These are phyloP conservation scores for Apiotrichum siamense DNA, from an alignment of 1,284 basidiomycete species.

Conservation along the genomic window DNA sequence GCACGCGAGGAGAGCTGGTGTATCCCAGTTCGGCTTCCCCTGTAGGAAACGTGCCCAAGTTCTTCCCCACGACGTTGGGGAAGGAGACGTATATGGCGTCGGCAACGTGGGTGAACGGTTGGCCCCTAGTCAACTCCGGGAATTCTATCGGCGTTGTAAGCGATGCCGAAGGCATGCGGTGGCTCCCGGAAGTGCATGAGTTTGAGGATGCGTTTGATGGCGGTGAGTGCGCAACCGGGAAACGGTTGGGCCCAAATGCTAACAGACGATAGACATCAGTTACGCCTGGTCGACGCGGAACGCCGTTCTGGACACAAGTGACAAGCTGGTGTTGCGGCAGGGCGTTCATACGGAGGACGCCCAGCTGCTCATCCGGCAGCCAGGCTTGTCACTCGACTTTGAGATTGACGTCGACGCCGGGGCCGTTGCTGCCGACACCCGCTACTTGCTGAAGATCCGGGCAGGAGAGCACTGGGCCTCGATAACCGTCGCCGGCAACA, in stretches of 20 bases:
- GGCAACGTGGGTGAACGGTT: conserved; percentile 23
- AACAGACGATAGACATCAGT: neutral
- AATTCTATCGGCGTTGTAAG: conserved; percentile 5
- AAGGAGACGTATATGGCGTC: conserved; percentile 24
- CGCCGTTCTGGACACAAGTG: neutral
- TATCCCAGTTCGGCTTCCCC: too few species aligned
- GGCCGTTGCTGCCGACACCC: neutral
- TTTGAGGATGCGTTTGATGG: neutral
- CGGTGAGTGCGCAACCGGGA: too few species aligned
- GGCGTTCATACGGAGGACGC: neutral
- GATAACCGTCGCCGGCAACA: too few species aligned
- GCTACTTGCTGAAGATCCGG: neutral
- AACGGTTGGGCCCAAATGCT: too few species aligned
- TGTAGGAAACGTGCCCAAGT: neutral
- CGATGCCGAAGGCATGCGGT: conserved; percentile 1
- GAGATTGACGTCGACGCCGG: neutral
- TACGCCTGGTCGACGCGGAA: neutral
- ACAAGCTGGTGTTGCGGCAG: neutral
- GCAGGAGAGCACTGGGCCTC: neutral
- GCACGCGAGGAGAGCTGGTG: neutral
- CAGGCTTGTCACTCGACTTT: neutral
- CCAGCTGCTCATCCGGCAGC: neutral
- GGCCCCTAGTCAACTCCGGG: conserved; percentile 21
- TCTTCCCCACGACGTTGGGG: conserved; percentile 11
- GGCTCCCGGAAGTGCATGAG: conserved; percentile 1